These are phyloP conservation scores for Trebouxiophyceae sp. DNA, from an alignment of 163 green algal species.

Conservation along the genomic window DNA sequence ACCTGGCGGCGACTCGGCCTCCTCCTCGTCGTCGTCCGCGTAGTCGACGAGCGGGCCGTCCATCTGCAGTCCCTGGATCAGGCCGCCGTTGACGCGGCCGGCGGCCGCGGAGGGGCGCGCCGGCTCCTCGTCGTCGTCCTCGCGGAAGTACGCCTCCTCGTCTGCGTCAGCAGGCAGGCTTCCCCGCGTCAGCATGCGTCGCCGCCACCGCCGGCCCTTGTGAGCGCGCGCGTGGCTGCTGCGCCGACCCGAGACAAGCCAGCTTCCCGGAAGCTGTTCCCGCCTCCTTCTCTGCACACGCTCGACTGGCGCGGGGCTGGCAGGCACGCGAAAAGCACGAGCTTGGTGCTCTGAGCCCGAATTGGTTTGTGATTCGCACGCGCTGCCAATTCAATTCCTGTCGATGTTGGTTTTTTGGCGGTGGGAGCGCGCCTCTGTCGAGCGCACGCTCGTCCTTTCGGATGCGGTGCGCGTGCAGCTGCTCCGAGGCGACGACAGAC, in stretches of 20 bases:
- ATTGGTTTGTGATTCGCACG: background rate
- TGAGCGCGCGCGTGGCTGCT: no score
- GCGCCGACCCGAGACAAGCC: no score
- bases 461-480: constrained; percentile 3
- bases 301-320: no score
- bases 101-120: no score
- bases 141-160: constrained; percentile 47
- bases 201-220: no score
- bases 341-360: no score
- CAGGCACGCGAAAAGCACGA: background rate
- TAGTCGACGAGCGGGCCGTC: background rate
- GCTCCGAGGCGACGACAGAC: background rate
- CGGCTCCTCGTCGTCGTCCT: constrained; percentile 26
- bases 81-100: no score
- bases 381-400: background rate
- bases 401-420: background rate
- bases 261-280: no score
- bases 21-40: background rate
- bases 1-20: no score
- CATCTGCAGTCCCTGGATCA: background rate
- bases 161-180: no score
- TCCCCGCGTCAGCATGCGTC: no score
- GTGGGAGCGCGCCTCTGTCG: constrained; percentile 4
- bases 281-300: background rate
- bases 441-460: constrained; percentile 10